These are phyloP conservation scores for Conticribra weissflogii DNA, from an alignment of 108 stramenopile genomes.

Conservation along the genomic window DNA sequence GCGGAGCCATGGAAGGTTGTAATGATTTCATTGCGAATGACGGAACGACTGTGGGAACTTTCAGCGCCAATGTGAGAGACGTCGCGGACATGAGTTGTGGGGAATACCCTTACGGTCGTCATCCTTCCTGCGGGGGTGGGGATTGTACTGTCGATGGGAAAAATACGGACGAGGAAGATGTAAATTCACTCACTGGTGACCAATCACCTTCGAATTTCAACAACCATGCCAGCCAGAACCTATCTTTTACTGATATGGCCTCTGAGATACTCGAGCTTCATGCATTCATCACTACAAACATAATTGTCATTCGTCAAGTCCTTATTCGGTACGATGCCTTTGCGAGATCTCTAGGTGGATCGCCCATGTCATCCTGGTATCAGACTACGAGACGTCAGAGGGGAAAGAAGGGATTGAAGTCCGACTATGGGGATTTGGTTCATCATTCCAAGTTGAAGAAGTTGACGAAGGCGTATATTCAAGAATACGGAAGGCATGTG, in stretches of 20 bases:
- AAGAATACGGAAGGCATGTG: slow-evolving; percentile 20
- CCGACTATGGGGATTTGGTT: slow-evolving; percentile 28
- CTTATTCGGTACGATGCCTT: slow-evolving; percentile 77
- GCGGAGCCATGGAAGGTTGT: not conserved
- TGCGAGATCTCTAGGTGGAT: slow-evolving; percentile 57
- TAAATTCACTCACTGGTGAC: not conserved
- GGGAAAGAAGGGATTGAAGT: slow-evolving; percentile 18
- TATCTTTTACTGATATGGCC: slow-evolving; percentile 28
- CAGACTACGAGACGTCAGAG: slow-evolving; percentile 19
- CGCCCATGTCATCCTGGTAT: slow-evolving; percentile 72
- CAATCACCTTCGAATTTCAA: too few species aligned
- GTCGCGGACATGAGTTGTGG: not conserved
- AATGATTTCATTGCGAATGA: not conserved
- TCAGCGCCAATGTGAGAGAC: too few species aligned
- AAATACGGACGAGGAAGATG: not conserved
- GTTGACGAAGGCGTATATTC: slow-evolving; percentile 33
- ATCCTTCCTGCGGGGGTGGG: too few species aligned
- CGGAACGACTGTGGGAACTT: not conserved
- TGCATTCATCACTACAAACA: slow-evolving; percentile 68
- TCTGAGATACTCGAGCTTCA: slow-evolving; percentile 67
- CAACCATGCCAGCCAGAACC: not conserved
- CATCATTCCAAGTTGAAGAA: slow-evolving; percentile 24
- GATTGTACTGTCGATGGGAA: too few species aligned
- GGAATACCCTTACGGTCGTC: too few species aligned
- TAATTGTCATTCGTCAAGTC: slow-evolving; percentile 63